Evolutionary conservation across 2,329 filamentous ascomycete species (phyloP).

Genomic region (Penicillium digitatum): DNA sequence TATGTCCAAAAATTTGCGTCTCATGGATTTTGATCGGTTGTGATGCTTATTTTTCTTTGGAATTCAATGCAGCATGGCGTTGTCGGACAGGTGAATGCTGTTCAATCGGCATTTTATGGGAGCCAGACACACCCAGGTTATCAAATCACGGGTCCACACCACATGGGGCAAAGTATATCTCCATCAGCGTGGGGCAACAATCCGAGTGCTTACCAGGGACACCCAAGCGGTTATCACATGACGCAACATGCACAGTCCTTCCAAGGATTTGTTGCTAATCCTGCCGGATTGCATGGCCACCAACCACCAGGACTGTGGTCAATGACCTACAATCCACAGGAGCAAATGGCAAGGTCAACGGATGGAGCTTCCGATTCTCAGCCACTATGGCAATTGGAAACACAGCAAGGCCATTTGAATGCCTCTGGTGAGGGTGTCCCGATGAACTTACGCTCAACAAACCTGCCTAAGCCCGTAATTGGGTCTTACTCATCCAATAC

Average conservation of each 20-base stretch:
- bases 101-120: not conserved
- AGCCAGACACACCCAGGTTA: constrained; percentile 1
- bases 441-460: not conserved
- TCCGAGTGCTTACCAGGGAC: not conserved
- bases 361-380: not conserved
- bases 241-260: constrained; percentile 4
- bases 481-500: constrained; percentile 7
- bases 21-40: not conserved
- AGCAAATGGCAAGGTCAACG: not conserved
- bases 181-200: not conserved
- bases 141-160: not conserved
- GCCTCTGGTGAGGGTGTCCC: not conserved
- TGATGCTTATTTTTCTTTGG: constrained; percentile 1
- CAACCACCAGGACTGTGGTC: not conserved
- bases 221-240: constrained; percentile 1
- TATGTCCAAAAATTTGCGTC: constrained; percentile 2
- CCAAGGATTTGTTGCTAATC: not conserved
- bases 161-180: not conserved
- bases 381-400: constrained; percentile 16
- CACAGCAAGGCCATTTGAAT: not conserved
- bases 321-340: not conserved
- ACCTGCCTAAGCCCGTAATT: constrained; percentile 6
- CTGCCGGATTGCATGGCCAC: not conserved
- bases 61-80: not conserved
- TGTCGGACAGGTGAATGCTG: not conserved